These are phyloP conservation scores for Claviceps digitariae DNA, from an alignment of 2,329 filamentous ascomycete genomes.

Conservation along the genomic window DNA sequence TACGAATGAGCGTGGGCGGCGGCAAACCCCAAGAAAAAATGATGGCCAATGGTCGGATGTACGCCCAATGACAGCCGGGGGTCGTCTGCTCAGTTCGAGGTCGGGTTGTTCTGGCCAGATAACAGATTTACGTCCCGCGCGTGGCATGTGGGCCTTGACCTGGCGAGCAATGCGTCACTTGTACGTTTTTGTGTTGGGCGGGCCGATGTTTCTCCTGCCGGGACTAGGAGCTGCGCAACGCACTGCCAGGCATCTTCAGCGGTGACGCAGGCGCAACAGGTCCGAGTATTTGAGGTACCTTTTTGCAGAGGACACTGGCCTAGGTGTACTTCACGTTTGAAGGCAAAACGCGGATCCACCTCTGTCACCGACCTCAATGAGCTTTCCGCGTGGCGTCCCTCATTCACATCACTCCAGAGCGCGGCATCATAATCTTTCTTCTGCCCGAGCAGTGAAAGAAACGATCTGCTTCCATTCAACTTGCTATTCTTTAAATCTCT, in stretches of 20 bases:
- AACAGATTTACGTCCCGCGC: slow-evolving; percentile 1
- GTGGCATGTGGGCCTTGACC: neutral
- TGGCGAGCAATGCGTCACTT: neutral
- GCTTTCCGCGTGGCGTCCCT: slow-evolving; percentile 4
- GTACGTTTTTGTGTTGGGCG: neutral
- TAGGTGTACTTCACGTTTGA: neutral
- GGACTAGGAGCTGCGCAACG: neutral
- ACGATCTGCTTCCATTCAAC: neutral
- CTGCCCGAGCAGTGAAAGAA: neutral
- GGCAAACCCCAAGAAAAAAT: neutral
- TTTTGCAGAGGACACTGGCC: neutral
- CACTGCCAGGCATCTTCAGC: slow-evolving; percentile 2
- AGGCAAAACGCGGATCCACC: slow-evolving; percentile 2
- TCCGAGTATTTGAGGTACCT: neutral
- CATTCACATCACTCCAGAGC: neutral
- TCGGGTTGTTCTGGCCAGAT: slow-evolving; percentile 9
- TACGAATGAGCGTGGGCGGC: neutral
- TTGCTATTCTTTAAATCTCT: neutral
- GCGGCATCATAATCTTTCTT: neutral
- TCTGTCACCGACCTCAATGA: slow-evolving; percentile 6
- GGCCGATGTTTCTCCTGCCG: slow-evolving; percentile 8
- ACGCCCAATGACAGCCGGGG: slow-evolving; percentile 1
- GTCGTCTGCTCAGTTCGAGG: neutral
- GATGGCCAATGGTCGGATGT: neutral
- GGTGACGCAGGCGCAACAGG: slow-evolving; percentile 4